phyloP scores from a whole-genome alignment of 441 rosid genomes.

The Lepidium campestre region DNA sequence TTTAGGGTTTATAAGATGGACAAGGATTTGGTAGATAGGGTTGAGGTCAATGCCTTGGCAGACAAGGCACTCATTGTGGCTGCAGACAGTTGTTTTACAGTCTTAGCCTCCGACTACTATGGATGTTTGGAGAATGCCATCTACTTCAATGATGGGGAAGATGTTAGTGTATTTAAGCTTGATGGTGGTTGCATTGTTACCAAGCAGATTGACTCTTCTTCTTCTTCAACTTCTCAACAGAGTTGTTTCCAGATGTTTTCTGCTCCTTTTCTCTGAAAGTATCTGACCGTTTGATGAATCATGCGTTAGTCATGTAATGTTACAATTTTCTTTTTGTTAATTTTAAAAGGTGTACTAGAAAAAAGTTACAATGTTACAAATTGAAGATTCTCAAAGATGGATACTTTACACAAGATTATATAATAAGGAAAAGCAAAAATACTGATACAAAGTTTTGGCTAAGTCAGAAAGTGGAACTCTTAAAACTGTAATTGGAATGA shows the following conservation, averaged over 20 bases:
- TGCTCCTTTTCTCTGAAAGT: background rate
- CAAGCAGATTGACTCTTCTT: background rate
- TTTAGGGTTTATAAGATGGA: constrained; percentile 26
- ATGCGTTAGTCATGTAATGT: too few relatives aligned
- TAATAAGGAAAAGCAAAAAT: too few relatives aligned
- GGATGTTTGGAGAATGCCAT: constrained; percentile 1
- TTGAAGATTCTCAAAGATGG: too few relatives aligned
- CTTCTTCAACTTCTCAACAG: background rate
- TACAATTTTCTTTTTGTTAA: too few relatives aligned
- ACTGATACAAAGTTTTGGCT: too few relatives aligned
- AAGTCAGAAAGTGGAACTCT: too few relatives aligned
- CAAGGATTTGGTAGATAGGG: constrained; percentile 22
- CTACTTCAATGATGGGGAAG: background rate
- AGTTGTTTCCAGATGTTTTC: background rate
- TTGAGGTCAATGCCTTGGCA: constrained; percentile 17
- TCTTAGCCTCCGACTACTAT: constrained; percentile 7
- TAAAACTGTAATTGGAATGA: background rate
- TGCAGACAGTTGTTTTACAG: constrained; percentile 10
- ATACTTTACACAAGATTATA: too few relatives aligned
- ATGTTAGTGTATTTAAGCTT: background rate
- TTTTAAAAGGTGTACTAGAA: too few relatives aligned
- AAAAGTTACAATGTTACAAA: too few relatives aligned
- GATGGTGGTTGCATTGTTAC: background rate
- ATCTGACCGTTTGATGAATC: too few relatives aligned
- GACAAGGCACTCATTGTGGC: constrained; percentile 9